Conservation (phyloP, 2,329 filamentous ascomycete genomes). For the Rutstroemia sp. region DNA sequence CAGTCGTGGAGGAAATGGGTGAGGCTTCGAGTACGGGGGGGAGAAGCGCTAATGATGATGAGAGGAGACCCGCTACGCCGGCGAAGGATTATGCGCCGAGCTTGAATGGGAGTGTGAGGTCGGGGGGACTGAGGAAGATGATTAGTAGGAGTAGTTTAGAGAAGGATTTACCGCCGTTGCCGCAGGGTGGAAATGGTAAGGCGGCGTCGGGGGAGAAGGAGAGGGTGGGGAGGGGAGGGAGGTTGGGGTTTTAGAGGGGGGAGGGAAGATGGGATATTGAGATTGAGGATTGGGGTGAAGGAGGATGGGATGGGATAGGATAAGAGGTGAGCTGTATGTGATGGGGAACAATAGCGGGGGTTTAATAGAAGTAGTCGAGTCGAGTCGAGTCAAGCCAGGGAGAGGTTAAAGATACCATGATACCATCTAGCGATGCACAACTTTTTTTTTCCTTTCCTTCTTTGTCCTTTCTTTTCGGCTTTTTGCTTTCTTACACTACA, state of each 20-base stretch:
- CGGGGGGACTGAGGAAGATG: conserved; percentile 8
- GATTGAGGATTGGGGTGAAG: background rate
- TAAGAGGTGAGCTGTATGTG: background rate
- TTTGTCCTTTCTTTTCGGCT: background rate
- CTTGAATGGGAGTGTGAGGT: conserved; percentile 6
- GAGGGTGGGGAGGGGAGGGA: background rate
- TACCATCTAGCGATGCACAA: conserved; percentile 7
- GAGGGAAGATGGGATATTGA: background rate
- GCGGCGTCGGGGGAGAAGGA: background rate
- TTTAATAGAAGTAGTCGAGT: background rate
- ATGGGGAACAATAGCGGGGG: background rate
- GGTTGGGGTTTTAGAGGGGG: background rate
- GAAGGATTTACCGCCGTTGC: conserved; percentile 53
- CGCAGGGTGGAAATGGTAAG: conserved; percentile 24
- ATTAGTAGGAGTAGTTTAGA: conserved; percentile 51
- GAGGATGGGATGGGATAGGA: too few relatives aligned
- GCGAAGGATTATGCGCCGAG: conserved; percentile 13
- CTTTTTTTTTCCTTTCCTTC: background rate
- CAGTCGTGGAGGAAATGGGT: conserved; percentile 84
- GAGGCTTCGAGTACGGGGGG: conserved; percentile 64
- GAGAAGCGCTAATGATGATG: conserved; percentile 43
- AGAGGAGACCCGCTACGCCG: conserved; percentile 20
- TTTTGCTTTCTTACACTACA: background rate
- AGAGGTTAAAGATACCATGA: conserved; percentile 7
- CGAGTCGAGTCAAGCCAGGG: background rate